A percentile compares a stretch with the other conserved stretches of the same genome.
Evolutionary conservation across 495 filamentous ascomycete genomes (phyloP).

Genomic region (Lepidopterella palustris): DNA sequence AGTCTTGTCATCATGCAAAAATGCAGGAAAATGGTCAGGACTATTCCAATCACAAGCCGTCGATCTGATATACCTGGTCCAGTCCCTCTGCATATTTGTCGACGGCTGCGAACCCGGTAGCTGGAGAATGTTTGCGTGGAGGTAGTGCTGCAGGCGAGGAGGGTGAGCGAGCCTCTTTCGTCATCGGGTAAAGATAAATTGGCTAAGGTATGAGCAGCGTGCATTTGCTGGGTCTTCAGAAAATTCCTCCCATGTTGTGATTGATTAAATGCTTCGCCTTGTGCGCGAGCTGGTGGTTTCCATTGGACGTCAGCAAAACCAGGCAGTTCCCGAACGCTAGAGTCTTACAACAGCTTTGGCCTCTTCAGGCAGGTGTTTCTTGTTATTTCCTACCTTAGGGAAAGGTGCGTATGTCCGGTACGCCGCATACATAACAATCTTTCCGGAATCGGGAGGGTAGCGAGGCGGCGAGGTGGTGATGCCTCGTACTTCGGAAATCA

Average conservation of each 20-base stretch:
- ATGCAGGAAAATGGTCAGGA: background rate
- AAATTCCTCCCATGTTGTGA: background rate
- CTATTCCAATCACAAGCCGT: background rate
- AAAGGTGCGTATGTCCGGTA: no score
- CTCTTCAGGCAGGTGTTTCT: no score
- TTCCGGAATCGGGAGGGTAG: no score
- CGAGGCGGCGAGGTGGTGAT: no score
- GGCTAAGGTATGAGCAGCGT: background rate
- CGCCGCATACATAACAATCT: no score
- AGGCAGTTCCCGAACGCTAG: no score
- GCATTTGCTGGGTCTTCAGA: background rate
- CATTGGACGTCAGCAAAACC: no score
- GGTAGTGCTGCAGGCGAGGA: background rate
- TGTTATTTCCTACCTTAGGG: no score
- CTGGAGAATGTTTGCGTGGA: background rate
- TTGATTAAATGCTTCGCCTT: background rate
- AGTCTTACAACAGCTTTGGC: no score
- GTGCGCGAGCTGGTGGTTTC: background rate
- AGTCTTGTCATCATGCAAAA: background rate
- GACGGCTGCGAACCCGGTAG: background rate
- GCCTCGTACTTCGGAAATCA: no score
- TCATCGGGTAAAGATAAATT: background rate
- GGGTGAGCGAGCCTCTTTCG: background rate
- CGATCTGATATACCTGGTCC: background rate
- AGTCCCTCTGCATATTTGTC: no score